These are phyloP conservation scores for Scenedesmus sp. DNA, from an alignment of 163 green algal genomes.

Conservation along the genomic window DNA sequence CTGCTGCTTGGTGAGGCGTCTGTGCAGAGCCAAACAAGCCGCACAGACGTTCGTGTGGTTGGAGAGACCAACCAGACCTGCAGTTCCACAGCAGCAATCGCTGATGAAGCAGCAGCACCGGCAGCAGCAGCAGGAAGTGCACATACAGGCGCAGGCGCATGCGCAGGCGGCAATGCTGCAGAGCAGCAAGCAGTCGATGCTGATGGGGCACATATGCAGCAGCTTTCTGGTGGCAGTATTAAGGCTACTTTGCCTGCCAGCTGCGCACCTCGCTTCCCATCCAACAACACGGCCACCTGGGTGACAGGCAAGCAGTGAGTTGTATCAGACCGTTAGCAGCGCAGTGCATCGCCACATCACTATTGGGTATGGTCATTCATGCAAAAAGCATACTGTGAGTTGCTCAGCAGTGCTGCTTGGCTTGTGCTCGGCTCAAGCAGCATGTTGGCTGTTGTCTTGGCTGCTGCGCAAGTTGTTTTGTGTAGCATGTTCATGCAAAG, in stretches of 20 bases:
- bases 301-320: conserved; percentile 15
- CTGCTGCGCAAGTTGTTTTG: no score
- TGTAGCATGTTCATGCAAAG: no score
- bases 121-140: background rate
- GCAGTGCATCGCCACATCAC: background rate
- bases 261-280: background rate
- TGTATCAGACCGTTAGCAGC: background rate
- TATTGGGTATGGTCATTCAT: no score
- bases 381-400: no score
- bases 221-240: background rate
- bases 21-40: background rate
- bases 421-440: no score
- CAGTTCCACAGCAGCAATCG: background rate
- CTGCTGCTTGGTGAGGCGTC: background rate
- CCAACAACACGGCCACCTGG: conserved; percentile 2
- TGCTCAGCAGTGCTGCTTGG: no score
- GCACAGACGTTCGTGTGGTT: background rate
- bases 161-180: background rate
- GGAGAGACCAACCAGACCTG: background rate
- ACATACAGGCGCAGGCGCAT: background rate
- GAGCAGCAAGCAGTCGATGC: background rate
- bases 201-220: background rate
- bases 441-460: no score
- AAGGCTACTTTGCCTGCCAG: background rate
- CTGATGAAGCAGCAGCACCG: background rate